Evolutionary conservation across 2,329 filamentous ascomycete species (phyloP).

Genomic region (Aspergillus fumigatus): DNA sequence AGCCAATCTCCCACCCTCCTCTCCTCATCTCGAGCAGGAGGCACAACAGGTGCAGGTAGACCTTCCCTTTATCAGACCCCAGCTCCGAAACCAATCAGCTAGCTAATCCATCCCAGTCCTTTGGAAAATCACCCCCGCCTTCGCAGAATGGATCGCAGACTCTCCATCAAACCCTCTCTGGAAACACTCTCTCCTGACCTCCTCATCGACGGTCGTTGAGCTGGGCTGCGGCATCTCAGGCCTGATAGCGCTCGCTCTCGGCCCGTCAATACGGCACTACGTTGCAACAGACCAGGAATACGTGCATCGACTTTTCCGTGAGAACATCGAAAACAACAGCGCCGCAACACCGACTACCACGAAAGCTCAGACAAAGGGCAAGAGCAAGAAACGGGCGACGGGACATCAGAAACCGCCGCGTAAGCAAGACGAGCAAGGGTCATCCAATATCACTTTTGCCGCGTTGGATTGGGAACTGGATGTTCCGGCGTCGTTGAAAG

Average conservation of each 20-base stretch:
- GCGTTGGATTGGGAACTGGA: conserved; percentile 78
- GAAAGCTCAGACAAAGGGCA: neutral
- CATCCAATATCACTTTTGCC: conserved; percentile 51
- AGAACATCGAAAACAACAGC: conserved; percentile 60
- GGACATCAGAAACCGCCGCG: conserved; percentile 1
- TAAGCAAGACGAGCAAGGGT: neutral
- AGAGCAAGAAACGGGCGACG: conserved; percentile 8
- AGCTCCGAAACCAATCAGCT: neutral
- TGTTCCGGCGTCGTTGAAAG: conserved; percentile 30
- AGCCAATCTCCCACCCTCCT: conserved; percentile 80
- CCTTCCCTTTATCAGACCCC: neutral
- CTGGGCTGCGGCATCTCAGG: conserved; percentile 86
- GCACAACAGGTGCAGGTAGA: conserved; percentile 67
- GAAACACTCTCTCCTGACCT: conserved; percentile 48
- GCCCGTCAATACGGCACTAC: conserved; percentile 59
- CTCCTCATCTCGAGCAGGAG: conserved; percentile 66
- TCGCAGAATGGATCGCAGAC: conserved; percentile 73
- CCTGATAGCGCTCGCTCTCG: conserved; percentile 67
- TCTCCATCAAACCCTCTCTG: conserved; percentile 57
- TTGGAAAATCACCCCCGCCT: conserved; percentile 83
- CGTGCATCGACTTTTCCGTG: conserved; percentile 68
- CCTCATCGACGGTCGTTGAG: conserved; percentile 64
- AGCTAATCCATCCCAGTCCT: conserved; percentile 54
- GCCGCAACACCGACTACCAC: neutral
- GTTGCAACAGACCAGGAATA: conserved; percentile 86